phyloP scores from a whole-genome alignment of 2,329 filamentous ascomycete species.

The Davidsoniella virescens region DNA sequence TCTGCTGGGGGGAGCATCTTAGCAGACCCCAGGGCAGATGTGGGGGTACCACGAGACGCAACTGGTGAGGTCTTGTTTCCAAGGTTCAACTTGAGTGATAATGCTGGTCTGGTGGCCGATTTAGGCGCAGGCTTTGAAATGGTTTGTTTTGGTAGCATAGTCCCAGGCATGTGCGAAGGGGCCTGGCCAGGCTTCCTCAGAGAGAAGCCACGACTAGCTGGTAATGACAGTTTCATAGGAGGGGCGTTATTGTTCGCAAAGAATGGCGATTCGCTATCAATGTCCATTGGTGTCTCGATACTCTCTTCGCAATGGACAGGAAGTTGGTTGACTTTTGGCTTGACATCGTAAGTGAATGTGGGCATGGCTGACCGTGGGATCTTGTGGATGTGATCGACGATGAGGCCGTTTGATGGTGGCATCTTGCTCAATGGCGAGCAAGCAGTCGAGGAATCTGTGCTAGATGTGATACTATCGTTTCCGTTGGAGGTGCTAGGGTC shows the following conservation, averaged over 20 bases:
- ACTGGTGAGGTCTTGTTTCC: conserved; percentile 17
- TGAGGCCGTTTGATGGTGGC: not conserved
- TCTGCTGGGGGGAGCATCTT: conserved; percentile 18
- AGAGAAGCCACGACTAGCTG: not conserved
- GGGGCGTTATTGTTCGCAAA: conserved; percentile 16
- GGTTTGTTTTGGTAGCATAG: not conserved
- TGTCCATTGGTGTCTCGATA: conserved; percentile 18
- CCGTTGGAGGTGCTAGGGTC: not conserved
- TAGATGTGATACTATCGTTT: not conserved
- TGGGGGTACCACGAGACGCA: not conserved
- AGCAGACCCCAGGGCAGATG: conserved; percentile 1
- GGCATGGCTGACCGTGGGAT: conserved; percentile 5
- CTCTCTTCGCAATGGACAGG: too few relatives aligned
- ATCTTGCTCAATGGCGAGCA: not conserved
- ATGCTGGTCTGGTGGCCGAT: conserved; percentile 15
- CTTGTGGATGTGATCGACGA: not conserved
- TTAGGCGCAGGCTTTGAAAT: not conserved
- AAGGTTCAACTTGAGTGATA: conserved; percentile 33
- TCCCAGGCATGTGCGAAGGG: too few relatives aligned
- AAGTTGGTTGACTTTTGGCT: not conserved
- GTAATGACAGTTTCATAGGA: conserved; percentile 25
- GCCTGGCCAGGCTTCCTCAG: not conserved
- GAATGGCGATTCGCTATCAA: conserved; percentile 22
- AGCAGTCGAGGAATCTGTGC: not conserved
- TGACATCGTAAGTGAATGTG: not conserved